Evolutionary conservation across 75 land plant genomes (phyloP), one percentile per base, ranked within the genome.

Genomic region (Selaginella tamariscina): DNA sequence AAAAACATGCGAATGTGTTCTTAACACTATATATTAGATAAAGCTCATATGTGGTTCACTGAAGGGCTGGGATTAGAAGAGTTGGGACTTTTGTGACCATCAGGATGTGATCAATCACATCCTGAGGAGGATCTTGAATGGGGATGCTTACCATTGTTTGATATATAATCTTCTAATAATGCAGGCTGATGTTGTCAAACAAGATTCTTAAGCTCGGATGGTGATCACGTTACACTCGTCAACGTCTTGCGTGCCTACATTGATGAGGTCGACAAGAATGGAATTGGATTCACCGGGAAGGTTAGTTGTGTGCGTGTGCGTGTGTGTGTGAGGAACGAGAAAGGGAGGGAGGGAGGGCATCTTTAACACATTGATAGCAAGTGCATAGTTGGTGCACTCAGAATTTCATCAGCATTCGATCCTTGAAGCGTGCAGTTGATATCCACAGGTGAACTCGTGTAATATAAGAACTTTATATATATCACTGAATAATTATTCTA

Each of bases 361-460:
- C 15, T 28, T 20, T 5, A 27, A 28, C 11, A 62, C 28, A 11
- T 56, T 39, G 33, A 39, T 83, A 83, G 66, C 65, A 62, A n/a
- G 63, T 85, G 32, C 79, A 76, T 28, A 88, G 78, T 63, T 91
- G 96, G 96, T 88, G 96, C 82, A 78, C 70, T 69, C 81, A 84
- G 24, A 88, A 91, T 66, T 91, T 83, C 69, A 82, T 91, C 29
- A 88, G 85, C 74, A 72, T 73, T 28, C 88, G 96, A 28, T 88
- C 96, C 0, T 32, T 91, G 59, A 81, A 75, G 70, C 93, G 84
- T 79, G 92, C 93, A 18, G 73, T 83, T 33, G 84, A 88, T 69
- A 77, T 91, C 60, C 88, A 80, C 77, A 90, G 91, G 96, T 90
- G 31, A 54, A n/a, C n/a, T n/a, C n/a, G n/a, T n/a, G n/a, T n/a